Base-by-base conservation (phyloP, 306 rosid genomes). In the Myrica gale region DNA sequence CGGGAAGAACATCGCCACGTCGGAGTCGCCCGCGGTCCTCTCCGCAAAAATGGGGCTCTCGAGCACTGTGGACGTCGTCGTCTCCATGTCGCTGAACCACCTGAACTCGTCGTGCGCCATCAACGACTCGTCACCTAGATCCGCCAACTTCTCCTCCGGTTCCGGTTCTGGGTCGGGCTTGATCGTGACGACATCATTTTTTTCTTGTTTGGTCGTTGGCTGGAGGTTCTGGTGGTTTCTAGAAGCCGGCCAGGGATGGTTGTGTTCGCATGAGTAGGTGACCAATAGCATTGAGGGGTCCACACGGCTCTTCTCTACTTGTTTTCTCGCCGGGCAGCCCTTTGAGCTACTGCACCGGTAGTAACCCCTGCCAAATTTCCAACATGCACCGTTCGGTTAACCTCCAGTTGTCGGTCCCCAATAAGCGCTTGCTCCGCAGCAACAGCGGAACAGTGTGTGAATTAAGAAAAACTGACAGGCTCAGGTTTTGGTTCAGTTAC, bases 291-390 rank as follows among this genome's bases (percentile, higher is more conserved):
- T 95, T 46, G 97, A 84, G 80, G 99, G 99, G 81, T 95, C 97
- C 84, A 75, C 46, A 1, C 89, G 84, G 80, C 90, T 92, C 73
- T 92, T 90, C 80, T 95, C 98, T 12, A 95, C 98, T 81, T 95
- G 98, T 60, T 95, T 95, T 78, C 98, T 85, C 3, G 99, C 99
- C 0, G 99, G 99, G 51, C 99, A 95, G 0, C 99, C 99, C 69
- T 95, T 95, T 1, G 97, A 90, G 76, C 96, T 95, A 81, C 97
- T 92, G 53, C 97, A 92, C 67, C 97, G 78, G 81, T 92, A 92
- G 84, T 92, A 92, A 16, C 97, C 99, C 84, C 99, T 95, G 87
- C 51, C 83, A 62, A 48, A 43, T 26, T 26, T 26, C 32, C 32
- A 26, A 26, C 32, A 26, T 26, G 32, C 32, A 26, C 32, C 32